These are phyloP conservation scores for Aureobasidium lini DNA, from an alignment of 2,329 filamentous ascomycete genomes.

Conservation along the genomic window DNA sequence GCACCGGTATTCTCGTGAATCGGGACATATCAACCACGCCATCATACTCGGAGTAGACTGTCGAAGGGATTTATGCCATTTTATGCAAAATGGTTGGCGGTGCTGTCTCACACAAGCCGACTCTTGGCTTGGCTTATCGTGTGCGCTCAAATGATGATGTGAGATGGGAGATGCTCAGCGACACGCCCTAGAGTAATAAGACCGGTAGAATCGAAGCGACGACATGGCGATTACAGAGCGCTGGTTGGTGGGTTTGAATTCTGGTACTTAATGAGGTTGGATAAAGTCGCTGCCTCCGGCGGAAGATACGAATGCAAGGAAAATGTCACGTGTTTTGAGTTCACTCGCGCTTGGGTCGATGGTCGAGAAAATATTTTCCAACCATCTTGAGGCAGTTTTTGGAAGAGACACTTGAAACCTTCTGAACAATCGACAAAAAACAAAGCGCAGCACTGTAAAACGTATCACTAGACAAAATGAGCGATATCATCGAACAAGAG, in stretches of 20 bases:
- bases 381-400: not conserved
- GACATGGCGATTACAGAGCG: not conserved
- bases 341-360: not conserved
- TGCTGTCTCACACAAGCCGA: not conserved
- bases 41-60: not conserved
- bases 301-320: not conserved
- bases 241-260: not conserved
- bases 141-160: not conserved
- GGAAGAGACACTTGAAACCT: not conserved
- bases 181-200: not conserved
- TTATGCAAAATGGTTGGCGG: not conserved
- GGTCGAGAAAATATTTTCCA: conserved; percentile 12
- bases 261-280: not conserved
- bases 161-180: not conserved
- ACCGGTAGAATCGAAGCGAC: not conserved
- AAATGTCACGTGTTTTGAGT: not conserved
- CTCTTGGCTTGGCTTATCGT: not conserved
- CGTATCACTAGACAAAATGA: not conserved
- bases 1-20: not conserved
- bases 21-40: conserved; percentile 6
- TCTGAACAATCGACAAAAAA: not conserved
- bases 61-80: not conserved
- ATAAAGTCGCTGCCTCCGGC: not conserved
- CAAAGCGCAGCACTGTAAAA: not conserved
- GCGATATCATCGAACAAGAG: not conserved